Percentiles rank a stretch among this genome's conserved stretches.
These are phyloP conservation scores for Lentinus tigrinus DNA, from an alignment of 768 basidiomycete species.

Conservation along the genomic window DNA sequence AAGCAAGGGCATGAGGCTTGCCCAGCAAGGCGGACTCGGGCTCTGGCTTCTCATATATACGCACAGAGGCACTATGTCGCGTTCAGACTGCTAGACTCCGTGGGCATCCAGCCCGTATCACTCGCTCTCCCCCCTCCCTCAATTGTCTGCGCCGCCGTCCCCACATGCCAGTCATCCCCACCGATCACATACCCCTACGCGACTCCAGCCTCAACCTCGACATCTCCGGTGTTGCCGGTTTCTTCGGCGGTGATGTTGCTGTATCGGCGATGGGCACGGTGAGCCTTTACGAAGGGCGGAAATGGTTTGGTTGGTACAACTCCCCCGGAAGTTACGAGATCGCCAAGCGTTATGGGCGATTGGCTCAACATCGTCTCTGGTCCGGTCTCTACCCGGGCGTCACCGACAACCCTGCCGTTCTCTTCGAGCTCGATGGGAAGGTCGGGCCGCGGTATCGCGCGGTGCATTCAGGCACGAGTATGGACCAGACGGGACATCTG, in stretches of 20 bases:
- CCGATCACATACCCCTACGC: background rate
- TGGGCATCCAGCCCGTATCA: too few relatives aligned
- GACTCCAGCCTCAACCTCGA: background rate
- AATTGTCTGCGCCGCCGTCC: background rate
- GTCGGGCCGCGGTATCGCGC: background rate
- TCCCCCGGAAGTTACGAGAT: constrained; percentile 7
- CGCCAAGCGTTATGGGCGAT: background rate
- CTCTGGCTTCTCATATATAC: background rate
- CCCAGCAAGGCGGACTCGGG: background rate
- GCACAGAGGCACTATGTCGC: background rate
- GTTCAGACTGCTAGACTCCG: background rate
- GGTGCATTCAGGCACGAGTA: background rate
- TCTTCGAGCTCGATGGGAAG: background rate
- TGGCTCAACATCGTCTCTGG: background rate
- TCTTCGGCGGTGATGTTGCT: constrained; percentile 7
- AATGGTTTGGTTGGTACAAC: constrained; percentile 14
- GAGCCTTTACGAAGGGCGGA: background rate
- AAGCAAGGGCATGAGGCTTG: background rate
- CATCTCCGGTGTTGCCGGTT: constrained; percentile 5
- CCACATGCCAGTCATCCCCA: background rate
- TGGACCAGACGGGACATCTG: background rate
- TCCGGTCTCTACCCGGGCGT: constrained; percentile 1
- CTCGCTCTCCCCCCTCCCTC: background rate
- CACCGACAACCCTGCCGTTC: background rate
- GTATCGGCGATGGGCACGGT: background rate